Evolutionary conservation across 2,329 filamentous ascomycete species (phyloP).

Genomic region (Colletotrichum tropicicola): DNA sequence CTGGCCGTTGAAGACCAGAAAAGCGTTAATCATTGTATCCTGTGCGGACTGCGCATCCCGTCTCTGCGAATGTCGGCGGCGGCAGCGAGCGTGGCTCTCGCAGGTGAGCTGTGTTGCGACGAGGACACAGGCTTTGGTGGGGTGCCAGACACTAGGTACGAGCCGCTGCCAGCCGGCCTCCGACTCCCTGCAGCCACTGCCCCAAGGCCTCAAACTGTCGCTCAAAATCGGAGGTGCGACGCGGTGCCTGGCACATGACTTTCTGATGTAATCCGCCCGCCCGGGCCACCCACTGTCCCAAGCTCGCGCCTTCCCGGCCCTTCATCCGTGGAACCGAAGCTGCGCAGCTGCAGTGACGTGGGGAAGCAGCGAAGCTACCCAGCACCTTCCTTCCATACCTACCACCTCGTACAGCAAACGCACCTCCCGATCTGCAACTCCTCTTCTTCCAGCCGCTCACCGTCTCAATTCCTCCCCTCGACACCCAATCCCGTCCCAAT

Average conservation of each 20-base stretch:
- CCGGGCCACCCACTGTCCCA: background rate
- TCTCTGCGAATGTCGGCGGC: background rate
- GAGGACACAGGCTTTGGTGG: slow-evolving; percentile 13
- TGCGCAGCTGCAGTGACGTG: slow-evolving; percentile 27
- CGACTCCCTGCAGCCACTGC: background rate
- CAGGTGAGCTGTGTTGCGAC: background rate
- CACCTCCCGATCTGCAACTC: background rate
- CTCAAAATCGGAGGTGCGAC: slow-evolving; percentile 10
- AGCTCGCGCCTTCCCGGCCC: slow-evolving; percentile 12
- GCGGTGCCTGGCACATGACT: slow-evolving; percentile 26
- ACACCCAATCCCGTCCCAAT: background rate
- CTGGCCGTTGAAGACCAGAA: slow-evolving; percentile 98
- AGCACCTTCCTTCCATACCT: background rate
- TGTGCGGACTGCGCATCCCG: slow-evolving; percentile 34
- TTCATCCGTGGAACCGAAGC: background rate
- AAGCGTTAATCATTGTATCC: slow-evolving; percentile 90
- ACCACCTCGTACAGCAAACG: background rate
- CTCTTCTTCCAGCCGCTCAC: background rate
- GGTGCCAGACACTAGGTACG: slow-evolving; percentile 1
- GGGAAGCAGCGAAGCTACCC: slow-evolving; percentile 27
- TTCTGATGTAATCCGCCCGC: slow-evolving; percentile 22
- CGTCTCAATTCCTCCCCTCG: background rate
- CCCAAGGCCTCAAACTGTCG: background rate
- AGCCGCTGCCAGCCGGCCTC: background rate
- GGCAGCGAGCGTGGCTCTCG: background rate